Evolutionary conservation across 306 rosid genomes (phyloP), one percentile per base, ranked within the genome.

Genomic region (Cicer pinnatifidum): DNA sequence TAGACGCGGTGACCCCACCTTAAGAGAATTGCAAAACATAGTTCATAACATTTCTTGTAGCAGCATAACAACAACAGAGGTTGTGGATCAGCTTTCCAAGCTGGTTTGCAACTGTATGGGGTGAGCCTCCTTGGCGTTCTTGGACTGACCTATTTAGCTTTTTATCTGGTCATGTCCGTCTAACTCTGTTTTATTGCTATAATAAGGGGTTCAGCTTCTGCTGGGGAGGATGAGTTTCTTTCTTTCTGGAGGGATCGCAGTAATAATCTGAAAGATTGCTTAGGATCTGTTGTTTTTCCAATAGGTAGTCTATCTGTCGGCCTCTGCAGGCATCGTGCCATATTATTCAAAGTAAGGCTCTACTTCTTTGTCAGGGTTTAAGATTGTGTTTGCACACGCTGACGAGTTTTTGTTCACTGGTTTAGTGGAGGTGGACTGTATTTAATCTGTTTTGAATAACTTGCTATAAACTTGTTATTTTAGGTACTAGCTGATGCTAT

Each of bases 311-410:
- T 95, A 54, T 88, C 97, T 39, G 78, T 86, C 66, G 99, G 99
- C 86, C 93, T 88, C 53, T 95, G 99, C 85, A 88, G 97, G 81
- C 99, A 95, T 85, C 99, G 99, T 48, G 89, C 99, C 65, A 65
- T 88, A 84, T 77, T 95, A 75, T 95, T 95, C 86, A 95, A 95
- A 82, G 99, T 94, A 87, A 91, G 96, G 80, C 61, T 64, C 80
- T 71, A 51, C 54, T 51, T 71, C 58, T 16, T 11, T 80, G 67
- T 20, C 20, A 37, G 35, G 50, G 48, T 59, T 72, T 70, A 41
- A 74, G 70, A 54, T 6, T 52, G 39, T 53, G 72, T 17, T 70
- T 75, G n/a, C 80, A 48, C 79, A 67, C 41, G 73, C 38, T 70
- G 75, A 70, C 12, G 20, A 68, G 37, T 64, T 67, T 67, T 62